phyloP scores from a whole-genome alignment of 495 filamentous ascomycete species.

The Daldinia bambusicola region DNA sequence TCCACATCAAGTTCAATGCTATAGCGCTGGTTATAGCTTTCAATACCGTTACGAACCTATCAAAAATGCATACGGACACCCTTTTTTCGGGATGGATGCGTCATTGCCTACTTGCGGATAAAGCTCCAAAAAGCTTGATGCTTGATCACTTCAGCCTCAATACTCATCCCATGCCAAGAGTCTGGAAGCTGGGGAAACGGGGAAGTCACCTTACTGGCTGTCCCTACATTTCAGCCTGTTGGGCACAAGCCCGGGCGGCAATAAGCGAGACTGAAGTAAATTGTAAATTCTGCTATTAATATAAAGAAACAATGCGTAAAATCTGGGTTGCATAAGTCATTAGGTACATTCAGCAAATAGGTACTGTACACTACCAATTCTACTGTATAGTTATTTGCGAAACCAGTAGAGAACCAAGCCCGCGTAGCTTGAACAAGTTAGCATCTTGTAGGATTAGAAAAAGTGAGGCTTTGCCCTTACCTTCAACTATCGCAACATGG shows the following conservation, averaged over 20 bases:
- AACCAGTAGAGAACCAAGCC: too few relatives aligned
- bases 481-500: background rate
- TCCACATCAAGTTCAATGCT: background rate
- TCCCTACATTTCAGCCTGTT: constrained; percentile 39
- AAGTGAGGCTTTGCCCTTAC: constrained; percentile 6
- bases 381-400: too few relatives aligned
- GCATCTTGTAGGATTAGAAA: constrained; percentile 8
- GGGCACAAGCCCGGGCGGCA: constrained; percentile 25
- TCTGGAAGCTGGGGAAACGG: constrained; percentile 41
- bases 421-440: background rate
- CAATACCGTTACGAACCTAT: constrained; percentile 9
- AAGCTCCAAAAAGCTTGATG: constrained; percentile 33
- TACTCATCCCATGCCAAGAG: constrained; percentile 40
- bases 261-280: constrained; percentile 31
- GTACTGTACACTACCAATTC: too few relatives aligned
- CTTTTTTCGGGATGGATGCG: constrained; percentile 6
- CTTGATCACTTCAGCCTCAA: constrained; percentile 43
- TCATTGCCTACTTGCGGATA: constrained; percentile 32
- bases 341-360: background rate
- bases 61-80: constrained; percentile 2
- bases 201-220: constrained; percentile 31
- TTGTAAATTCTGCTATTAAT: constrained; percentile 22
- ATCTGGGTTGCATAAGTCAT: constrained; percentile 17
- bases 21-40: background rate
- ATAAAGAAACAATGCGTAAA: constrained; percentile 9